Percentiles rank a stretch among this genome's conserved stretches.
phyloP scores from a whole-genome alignment of 441 rosid genomes.

The Rhodomyrtus psidioides region DNA sequence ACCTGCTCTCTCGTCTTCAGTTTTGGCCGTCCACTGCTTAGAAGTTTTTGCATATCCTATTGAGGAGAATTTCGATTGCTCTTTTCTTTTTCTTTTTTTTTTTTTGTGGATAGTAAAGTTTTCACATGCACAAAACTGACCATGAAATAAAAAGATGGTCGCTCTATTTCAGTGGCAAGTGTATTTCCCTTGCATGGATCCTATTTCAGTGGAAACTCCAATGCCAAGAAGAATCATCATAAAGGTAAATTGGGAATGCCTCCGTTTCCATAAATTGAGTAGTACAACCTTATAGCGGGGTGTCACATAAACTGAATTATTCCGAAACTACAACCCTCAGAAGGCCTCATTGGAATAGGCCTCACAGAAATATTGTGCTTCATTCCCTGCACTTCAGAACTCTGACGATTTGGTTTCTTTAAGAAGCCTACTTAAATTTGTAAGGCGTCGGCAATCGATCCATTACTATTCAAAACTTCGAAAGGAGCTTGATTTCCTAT shows the following conservation, averaged over 20 bases:
- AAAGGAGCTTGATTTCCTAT: constrained; percentile 70
- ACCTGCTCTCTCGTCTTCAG: neutral
- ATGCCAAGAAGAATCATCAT: neutral
- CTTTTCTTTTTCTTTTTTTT: too few relatives aligned
- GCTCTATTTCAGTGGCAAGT: neutral
- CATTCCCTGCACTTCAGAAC: neutral
- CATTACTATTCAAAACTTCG: constrained; percentile 81
- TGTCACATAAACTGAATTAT: neutral
- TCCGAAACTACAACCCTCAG: neutral
- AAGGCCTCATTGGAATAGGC: neutral
- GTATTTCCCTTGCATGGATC: neutral
- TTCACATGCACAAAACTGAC: neutral
- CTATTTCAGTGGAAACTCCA: neutral
- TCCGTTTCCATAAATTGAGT: neutral
- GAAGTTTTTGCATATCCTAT: neutral
- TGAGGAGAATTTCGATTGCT: neutral
- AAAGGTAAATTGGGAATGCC: neutral
- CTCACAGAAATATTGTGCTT: neutral
- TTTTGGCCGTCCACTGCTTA: neutral
- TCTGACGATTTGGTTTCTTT: neutral
- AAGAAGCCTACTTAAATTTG: constrained; percentile 43
- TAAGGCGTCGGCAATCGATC: constrained; percentile 80
- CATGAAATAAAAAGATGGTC: neutral
- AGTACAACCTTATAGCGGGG: neutral
- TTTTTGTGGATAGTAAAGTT: neutral